Conservation (phyloP, 331 rosid genomes). For the Quercus lobata region DNA sequence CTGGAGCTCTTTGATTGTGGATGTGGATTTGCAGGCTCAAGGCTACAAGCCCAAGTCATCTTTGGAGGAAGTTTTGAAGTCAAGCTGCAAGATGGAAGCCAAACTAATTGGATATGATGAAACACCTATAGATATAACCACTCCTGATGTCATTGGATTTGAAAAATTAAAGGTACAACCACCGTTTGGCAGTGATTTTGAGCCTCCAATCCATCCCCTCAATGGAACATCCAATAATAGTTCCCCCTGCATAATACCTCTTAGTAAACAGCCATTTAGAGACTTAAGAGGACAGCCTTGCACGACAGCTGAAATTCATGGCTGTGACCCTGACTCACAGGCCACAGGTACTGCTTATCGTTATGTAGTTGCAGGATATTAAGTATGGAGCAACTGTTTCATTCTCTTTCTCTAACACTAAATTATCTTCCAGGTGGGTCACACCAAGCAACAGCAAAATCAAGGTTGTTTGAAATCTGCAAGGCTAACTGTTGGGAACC, state of each 20-base stretch:
- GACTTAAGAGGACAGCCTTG: neutral
- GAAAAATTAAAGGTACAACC: conserved; percentile 22
- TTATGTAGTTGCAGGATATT: conserved; percentile 6
- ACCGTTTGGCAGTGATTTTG: conserved; percentile 15
- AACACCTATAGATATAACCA: conserved; percentile 45
- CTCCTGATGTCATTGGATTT: conserved; percentile 1
- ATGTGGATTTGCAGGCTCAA: conserved; percentile 50
- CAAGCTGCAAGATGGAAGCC: conserved; percentile 58
- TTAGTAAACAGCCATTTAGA: conserved; percentile 2
- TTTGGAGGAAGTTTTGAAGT: conserved; percentile 66
- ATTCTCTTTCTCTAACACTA: conserved; percentile 8
- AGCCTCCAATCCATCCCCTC: conserved; percentile 16
- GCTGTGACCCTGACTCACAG: conserved; percentile 18
- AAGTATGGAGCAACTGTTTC: conserved; percentile 1
- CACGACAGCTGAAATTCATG: conserved; percentile 20
- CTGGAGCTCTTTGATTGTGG: conserved; percentile 6
- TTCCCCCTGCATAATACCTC: conserved; percentile 15
- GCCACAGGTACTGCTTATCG: conserved; percentile 41
- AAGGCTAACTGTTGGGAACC: conserved; percentile 58
- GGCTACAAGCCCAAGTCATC: conserved; percentile 55
- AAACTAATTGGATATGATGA: conserved; percentile 85
- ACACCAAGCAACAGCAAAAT: conserved; percentile 44
- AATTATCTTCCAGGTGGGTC: conserved; percentile 29
- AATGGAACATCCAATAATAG: conserved; percentile 9
- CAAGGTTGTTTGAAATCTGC: conserved; percentile 68